phyloP scores from a whole-genome alignment of 768 basidiomycete genomes.

The Lepiota brunneoincarnata region DNA sequence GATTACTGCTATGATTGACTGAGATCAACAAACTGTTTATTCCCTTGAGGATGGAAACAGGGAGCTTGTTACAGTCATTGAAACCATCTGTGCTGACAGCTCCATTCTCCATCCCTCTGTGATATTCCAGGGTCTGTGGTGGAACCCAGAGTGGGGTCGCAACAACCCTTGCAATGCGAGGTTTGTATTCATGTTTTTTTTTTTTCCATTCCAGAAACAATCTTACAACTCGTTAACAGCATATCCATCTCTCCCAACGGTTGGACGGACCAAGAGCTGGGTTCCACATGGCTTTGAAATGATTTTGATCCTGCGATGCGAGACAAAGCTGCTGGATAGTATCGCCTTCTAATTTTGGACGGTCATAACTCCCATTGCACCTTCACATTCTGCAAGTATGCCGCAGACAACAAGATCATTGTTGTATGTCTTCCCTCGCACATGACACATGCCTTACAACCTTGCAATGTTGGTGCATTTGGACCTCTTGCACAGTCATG shows the following conservation, averaged over 20 bases:
- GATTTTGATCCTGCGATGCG: constrained; percentile 29
- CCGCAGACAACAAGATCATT: constrained; percentile 24
- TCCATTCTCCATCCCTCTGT: constrained; percentile 30
- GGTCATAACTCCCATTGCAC: constrained; percentile 36
- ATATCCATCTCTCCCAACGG: too few species aligned
- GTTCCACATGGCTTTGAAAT: constrained; percentile 28
- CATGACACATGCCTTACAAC: constrained; percentile 34
- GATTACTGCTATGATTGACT: constrained; percentile 19
- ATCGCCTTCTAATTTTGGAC: constrained; percentile 32
- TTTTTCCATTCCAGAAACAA: neutral
- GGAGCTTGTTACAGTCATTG: constrained; percentile 46
- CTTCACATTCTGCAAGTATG: constrained; percentile 27
- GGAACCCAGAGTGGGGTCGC: constrained; percentile 20
- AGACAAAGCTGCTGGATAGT: constrained; percentile 16
- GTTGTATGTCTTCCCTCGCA: constrained; percentile 35
- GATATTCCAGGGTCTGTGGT: constrained; percentile 31
- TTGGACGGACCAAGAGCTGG: constrained; percentile 2
- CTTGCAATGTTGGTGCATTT: constrained; percentile 35
- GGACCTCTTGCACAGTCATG: constrained; percentile 29
- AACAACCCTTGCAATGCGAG: constrained; percentile 27
- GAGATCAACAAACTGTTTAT: constrained; percentile 24
- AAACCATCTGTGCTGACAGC: constrained; percentile 43
- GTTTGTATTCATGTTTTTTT: constrained; percentile 16
- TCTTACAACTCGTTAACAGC: neutral
- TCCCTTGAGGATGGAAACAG: constrained; percentile 32